Evolutionary conservation across 768 basidiomycete species (phyloP).

Genomic region (Naganishia vishniacii): DNA sequence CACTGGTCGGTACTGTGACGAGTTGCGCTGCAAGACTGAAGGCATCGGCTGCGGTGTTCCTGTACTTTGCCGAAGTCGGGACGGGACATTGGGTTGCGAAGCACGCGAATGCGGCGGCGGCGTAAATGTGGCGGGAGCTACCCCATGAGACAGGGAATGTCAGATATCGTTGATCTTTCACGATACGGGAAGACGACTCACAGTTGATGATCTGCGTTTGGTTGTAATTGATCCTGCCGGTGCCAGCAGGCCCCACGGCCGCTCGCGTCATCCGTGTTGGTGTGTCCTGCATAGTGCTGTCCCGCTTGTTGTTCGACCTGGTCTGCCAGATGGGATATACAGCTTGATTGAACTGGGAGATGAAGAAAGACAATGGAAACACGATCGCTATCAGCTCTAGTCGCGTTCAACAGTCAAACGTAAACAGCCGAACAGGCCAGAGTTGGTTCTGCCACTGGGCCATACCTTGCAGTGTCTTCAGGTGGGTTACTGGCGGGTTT

Average conservation of each 20-base stretch:
- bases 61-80: constrained; percentile 20
- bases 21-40: constrained; percentile 1
- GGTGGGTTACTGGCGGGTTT: too few relatives aligned
- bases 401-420: background rate
- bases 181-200: background rate
- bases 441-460: background rate
- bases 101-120: constrained; percentile 6
- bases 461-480: too few relatives aligned
- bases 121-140: constrained; percentile 22
- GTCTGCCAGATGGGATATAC: background rate
- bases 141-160: background rate
- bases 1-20: background rate
- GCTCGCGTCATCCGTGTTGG: constrained; percentile 13
- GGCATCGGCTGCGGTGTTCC: constrained; percentile 1
- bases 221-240: constrained; percentile 20
- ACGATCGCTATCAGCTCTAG: background rate
- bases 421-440: background rate
- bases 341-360: background rate
- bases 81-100: constrained; percentile 18
- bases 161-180: background rate
- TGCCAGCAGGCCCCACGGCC: background rate
- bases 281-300: background rate
- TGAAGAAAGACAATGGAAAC: background rate
- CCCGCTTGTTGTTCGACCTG: too few relatives aligned
- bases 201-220: constrained; percentile 24